These are phyloP conservation scores for Chaetomium strumarium DNA, from an alignment of 2,329 filamentous ascomycete genomes.

Conservation along the genomic window DNA sequence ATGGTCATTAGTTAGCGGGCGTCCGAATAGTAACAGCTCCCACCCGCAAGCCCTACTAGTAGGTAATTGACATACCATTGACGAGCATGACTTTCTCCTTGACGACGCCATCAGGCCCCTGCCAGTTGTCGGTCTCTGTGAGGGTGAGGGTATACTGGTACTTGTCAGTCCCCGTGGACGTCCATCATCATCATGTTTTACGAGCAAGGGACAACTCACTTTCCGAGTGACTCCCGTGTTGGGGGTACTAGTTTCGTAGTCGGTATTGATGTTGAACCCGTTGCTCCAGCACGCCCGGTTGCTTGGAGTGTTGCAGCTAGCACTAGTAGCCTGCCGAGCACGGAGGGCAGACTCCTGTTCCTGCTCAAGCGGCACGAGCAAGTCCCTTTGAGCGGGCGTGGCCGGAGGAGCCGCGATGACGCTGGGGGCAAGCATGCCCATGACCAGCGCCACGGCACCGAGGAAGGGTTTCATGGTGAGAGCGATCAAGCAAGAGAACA, in stretches of 20 bases:
- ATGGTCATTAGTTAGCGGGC: constrained; percentile 17
- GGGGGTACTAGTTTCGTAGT: constrained; percentile 26
- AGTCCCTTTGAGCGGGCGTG: constrained; percentile 7
- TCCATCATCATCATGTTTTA: too few relatives aligned
- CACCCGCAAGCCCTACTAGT: neutral
- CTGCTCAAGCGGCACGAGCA: constrained; percentile 5
- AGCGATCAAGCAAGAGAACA: neutral
- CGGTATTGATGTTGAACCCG: constrained; percentile 29
- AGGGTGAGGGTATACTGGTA: constrained; percentile 25
- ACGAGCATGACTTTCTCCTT: constrained; percentile 40
- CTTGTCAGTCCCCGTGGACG: neutral
- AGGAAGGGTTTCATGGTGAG: constrained; percentile 20
- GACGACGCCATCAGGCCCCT: constrained; percentile 26
- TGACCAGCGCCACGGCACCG: constrained; percentile 15
- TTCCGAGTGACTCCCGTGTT: constrained; percentile 22
- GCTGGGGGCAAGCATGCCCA: constrained; percentile 18
- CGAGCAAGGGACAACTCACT: constrained; percentile 7
- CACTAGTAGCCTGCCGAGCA: constrained; percentile 2
- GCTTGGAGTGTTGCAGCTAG: constrained; percentile 25
- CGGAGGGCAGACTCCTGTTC: neutral
- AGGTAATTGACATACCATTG: constrained; percentile 41
- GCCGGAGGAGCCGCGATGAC: constrained; percentile 16
- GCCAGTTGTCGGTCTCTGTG: constrained; percentile 27
- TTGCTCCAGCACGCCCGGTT: constrained; percentile 28
- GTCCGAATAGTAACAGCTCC: neutral